phyloP scores from a whole-genome alignment of 2,329 filamentous ascomycete genomes.

The Sclerotinia minor region DNA sequence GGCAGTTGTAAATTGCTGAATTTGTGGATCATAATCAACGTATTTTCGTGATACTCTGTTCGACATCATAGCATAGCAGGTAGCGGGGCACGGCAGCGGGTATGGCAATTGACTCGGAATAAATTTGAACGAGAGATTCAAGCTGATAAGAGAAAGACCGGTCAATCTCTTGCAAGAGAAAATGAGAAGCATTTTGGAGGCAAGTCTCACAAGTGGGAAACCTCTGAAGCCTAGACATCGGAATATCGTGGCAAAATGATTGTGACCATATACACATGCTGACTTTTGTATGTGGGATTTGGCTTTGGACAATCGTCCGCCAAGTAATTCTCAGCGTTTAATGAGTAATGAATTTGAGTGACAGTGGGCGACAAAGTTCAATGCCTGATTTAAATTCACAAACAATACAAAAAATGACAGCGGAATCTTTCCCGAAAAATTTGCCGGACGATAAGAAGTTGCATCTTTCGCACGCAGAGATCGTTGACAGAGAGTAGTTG shows the following conservation, averaged over 20 bases:
- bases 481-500: no score
- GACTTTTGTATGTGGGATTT: background rate
- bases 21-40: background rate
- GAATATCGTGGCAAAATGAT: background rate
- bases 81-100: background rate
- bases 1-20: conserved; percentile 7
- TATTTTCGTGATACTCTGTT: background rate
- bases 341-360: background rate
- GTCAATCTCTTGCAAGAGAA: no score
- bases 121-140: background rate
- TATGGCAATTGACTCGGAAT: background rate
- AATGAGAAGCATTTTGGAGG: background rate
- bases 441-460: background rate
- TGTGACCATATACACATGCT: background rate
- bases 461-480: background rate
- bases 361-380: background rate
- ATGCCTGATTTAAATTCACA: background rate
- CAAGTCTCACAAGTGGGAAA: background rate
- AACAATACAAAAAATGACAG: background rate
- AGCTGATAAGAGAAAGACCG: no score
- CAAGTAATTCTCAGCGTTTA: background rate
- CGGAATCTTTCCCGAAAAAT: background rate
- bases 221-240: background rate
- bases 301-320: background rate
- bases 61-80: background rate